Evolutionary conservation across 345 rosid species (phyloP).

Genomic region (Arabidopsis thaliana): TAIR10.1 NC_003070.9:12060501-12061000

Average conservation of each 20-base stretch:
- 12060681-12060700: no score
- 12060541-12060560: no score
- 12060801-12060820: neutral
- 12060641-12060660: no score
- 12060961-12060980: neutral
- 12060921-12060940: neutral
- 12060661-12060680: no score
- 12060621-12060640: no score
- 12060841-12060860: neutral
- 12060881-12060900: neutral
- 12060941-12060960: no score
- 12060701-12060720: no score
- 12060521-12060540: no score
- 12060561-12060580: no score
- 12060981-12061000: neutral
- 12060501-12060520: no score
- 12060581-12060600: no score
- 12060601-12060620: no score
- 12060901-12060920: neutral
- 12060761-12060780: neutral
- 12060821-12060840: neutral
- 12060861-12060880: neutral
- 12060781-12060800: neutral
- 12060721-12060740: neutral
- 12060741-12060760: neutral